phyloP scores from a whole-genome alignment of 2,329 filamentous ascomycete species.

The Phialophora macrospora region DNA sequence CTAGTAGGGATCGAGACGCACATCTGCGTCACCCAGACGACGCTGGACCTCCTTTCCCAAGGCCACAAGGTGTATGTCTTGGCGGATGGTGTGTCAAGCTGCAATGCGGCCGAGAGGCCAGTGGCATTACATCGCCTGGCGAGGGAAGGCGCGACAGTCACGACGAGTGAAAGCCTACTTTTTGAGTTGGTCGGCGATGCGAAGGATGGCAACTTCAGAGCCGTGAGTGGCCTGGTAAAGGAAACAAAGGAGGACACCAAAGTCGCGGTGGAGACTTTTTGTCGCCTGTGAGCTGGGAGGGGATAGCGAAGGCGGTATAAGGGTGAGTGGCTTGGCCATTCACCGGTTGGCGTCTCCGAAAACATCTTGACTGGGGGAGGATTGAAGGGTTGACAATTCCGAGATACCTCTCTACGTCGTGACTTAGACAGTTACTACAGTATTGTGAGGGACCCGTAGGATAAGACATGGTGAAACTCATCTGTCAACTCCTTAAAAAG shows the following conservation, averaged over 20 bases:
- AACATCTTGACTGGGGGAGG: neutral
- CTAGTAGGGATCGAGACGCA: conserved; percentile 92
- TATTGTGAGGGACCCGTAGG: too few relatives aligned
- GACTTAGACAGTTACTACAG: too few relatives aligned
- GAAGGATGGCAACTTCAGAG: conserved; percentile 69
- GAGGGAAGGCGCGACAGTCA: conserved; percentile 76
- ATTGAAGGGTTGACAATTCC: too few relatives aligned
- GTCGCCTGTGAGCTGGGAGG: conserved; percentile 27
- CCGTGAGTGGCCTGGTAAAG: conserved; percentile 77
- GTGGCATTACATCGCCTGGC: conserved; percentile 78
- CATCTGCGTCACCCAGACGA: conserved; percentile 93
- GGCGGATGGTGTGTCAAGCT: conserved; percentile 87
- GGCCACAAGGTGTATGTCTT: conserved; percentile 86
- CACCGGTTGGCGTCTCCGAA: neutral
- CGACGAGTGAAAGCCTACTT: conserved; percentile 84
- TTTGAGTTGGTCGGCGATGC: conserved; percentile 92
- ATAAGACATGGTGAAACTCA: too few relatives aligned
- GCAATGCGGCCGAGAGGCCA: conserved; percentile 78
- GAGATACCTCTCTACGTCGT: too few relatives aligned
- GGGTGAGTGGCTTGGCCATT: neutral
- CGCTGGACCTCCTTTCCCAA: conserved; percentile 74
- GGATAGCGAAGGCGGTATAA: neutral
- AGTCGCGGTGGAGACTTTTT: conserved; percentile 66
- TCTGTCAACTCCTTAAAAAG: neutral
- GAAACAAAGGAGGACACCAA: conserved; percentile 73